Evolutionary conservation across 2,329 filamentous ascomycete species (phyloP), one percentile per base, ranked within the genome.

Genomic region (Akanthomyces muscarius): DNA sequence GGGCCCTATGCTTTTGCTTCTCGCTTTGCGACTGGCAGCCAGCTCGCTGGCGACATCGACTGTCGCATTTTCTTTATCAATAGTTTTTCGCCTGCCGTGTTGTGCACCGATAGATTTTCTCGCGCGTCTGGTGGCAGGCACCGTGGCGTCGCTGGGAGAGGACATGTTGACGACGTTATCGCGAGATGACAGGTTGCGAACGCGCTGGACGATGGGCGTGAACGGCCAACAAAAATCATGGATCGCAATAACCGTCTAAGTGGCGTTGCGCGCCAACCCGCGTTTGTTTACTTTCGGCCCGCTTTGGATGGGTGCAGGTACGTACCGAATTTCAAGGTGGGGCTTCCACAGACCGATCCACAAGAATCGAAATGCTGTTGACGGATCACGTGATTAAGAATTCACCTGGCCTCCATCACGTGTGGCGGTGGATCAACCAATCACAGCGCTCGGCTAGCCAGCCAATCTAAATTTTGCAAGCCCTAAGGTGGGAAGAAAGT

Each of bases 1-100:
- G 18, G 95, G 94, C 2, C 95, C 95, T 68, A 99, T 88, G 77
- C 94, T 98, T 81, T 97, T 98, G 77, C 94, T 97, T 68, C 95
- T 88, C 64, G 89, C 90, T 77, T 92, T 84, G 66, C 83, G 80
- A 71, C 75, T 81, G 64, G 79, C 80, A 36, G 79, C 81, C 67
- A 81, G 71, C 63, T 79, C 77, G 67, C 83, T 81, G 65, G 81
- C 83, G 63, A 89, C 74, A 68, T 91, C 88, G 50, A 88, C 77
- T 3, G 88, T 90, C 71, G 85, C 83, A 81, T 96, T 96, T 73
- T 96, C 91, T 75, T 92, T 92, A 70, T 91, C 89, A 66, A 81
- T 76, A 44, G 77, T 75, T 74, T 78, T 84, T 69, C 71, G 81
- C 69, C 71, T 77, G 74, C 76, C 84, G 70, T 75, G 85, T 68